These are phyloP conservation scores for Backusella tarrabulga DNA, from an alignment of 192 early-diverging fungal species.

Conservation along the genomic window DNA sequence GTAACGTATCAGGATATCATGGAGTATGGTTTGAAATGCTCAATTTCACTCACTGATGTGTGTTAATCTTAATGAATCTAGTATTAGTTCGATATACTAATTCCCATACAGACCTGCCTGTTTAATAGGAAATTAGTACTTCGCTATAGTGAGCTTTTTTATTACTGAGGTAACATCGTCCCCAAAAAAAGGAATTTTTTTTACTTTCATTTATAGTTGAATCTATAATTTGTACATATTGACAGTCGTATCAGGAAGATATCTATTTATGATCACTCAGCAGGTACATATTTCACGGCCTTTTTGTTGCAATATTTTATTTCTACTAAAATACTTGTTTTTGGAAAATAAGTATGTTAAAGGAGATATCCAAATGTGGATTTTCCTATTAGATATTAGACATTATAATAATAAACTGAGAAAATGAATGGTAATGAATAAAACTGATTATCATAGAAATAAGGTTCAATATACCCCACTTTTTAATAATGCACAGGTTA, in stretches of 20 bases:
- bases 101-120: not conserved
- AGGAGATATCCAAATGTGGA: not conserved
- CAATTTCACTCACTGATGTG: not conserved
- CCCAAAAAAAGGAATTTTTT: not conserved
- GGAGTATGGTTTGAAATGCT: not conserved
- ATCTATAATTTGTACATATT: not conserved
- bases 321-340: not conserved
- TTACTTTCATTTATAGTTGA: not conserved
- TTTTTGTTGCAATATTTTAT: not conserved
- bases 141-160: not conserved
- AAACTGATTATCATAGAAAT: not conserved
- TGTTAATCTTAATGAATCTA: not conserved
- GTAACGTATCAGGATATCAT: not conserved
- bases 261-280: not conserved
- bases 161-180: not conserved
- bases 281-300: not conserved
- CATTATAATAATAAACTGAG: not conserved
- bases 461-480: not conserved
- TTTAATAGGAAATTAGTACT: not conserved
- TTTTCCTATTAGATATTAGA: not conserved
- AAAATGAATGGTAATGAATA: not conserved
- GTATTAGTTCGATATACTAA: not conserved
- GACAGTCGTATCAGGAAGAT: not conserved
- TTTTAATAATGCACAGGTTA: not conserved
- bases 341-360: not conserved